These are phyloP conservation scores for Datura wrightii DNA, from an alignment of 257 asterid genomes.

Conservation along the genomic window DNA sequence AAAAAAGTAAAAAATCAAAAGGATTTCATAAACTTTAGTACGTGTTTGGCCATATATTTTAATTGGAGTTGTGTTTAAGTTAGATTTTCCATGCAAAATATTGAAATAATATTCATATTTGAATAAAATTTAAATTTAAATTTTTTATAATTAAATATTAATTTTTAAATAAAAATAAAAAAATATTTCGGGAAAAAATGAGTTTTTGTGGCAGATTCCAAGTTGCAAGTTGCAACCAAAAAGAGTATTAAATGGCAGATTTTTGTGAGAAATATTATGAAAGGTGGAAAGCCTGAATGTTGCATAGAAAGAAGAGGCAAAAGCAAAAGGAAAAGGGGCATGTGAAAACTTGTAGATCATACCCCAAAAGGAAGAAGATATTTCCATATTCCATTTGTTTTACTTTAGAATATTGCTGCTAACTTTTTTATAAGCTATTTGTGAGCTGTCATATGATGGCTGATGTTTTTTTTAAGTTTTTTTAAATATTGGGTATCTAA, in stretches of 20 bases:
- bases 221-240: constrained; percentile 20
- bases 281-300: not conserved
- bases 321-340: not conserved
- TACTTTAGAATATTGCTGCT: not conserved
- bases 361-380: constrained; percentile 30
- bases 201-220: constrained; percentile 1
- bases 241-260: not conserved
- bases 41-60: too few relatives aligned
- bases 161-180: not conserved
- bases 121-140: too few relatives aligned
- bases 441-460: too few relatives aligned
- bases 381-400: constrained; percentile 35
- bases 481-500: too few relatives aligned
- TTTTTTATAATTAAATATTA: too few relatives aligned
- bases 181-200: too few relatives aligned
- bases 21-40: not conserved
- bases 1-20: not conserved
- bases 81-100: too few relatives aligned
- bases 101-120: too few relatives aligned
- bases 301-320: constrained; percentile 17
- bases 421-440: too few relatives aligned
- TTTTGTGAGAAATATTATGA: not conserved
- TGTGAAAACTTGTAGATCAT: constrained; percentile 27
- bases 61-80: too few relatives aligned
- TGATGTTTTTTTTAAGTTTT: too few relatives aligned